Percentiles rank a stretch among this genome's conserved stretches.
Conservation (phyloP, 768 basidiomycete species). For the Pleurotus cornucopiae region DNA sequence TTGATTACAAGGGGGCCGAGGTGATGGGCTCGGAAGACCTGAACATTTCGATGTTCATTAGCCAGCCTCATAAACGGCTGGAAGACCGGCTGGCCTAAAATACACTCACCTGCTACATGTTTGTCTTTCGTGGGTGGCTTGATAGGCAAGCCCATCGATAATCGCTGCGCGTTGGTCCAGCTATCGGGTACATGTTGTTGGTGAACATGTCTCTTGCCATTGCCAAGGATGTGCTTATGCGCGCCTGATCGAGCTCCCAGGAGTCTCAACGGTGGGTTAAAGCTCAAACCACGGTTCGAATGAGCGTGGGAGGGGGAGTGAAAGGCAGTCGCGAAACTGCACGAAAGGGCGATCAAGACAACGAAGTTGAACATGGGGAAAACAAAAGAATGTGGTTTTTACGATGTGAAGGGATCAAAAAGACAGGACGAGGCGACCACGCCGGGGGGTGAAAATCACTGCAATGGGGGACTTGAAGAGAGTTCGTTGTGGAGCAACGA, state of each 20-base stretch:
- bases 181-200: not conserved
- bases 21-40: not conserved
- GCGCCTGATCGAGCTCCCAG: not conserved
- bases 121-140: not conserved
- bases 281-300: not conserved
- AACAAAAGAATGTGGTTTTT: slow-evolving; percentile 2
- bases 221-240: slow-evolving; percentile 1
- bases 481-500: not conserved
- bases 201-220: not conserved
- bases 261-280: not conserved
- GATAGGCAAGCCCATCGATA: not conserved
- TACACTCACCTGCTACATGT: too few relatives aligned
- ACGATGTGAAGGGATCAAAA: not conserved
- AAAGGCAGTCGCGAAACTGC: not conserved
- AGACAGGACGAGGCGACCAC: not conserved
- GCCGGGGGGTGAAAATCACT: not conserved
- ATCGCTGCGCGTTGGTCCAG: slow-evolving; percentile 3
- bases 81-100: too few relatives aligned
- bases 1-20: not conserved
- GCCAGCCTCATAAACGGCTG: too few relatives aligned
- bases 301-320: not conserved
- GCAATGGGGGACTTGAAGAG: not conserved
- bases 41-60: too few relatives aligned
- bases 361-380: not conserved
- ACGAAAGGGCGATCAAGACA: not conserved